Evolutionary conservation across 768 basidiomycete species (phyloP), one percentile per base, ranked within the genome.

Genomic region (Russula vinacea): DNA sequence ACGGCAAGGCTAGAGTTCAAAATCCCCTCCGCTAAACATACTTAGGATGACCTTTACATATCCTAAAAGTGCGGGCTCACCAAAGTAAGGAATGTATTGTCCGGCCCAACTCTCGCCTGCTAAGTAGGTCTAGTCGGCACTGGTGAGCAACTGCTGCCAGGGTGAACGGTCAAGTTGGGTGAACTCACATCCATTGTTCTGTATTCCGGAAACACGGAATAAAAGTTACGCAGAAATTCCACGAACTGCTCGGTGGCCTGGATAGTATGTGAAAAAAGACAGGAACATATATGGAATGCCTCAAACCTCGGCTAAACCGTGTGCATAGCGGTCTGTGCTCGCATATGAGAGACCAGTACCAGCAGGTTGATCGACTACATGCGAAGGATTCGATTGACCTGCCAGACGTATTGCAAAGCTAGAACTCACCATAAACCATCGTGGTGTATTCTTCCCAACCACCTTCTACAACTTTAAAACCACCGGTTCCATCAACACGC

Each of bases 381-480:
- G 17, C 29, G 22, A 49, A 19, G 11, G 16, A 56, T 17, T 35
- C 53, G 52, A 58, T 50, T 65, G 40, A 59, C 47, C 8, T 19
- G 42, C 35, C 5, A 32, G 39, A 32, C 16, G 47, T 65, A 45
- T 17, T 49, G 45, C 37, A 19, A 26, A 56, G 63, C 40, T 53
- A 44, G 60, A n/a, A 77, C 90, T 72, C 69, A 98, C 96, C 77
- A 70, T 90, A 98, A 62, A 98, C 86, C 78, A 98, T 86, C 39
- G 90, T 94, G 26, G 91, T 88, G 73, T 96, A 98, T 73, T 98
- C 96, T 72, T 98, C 94, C 96, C 96, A 98, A 10, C 94, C 94
- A 32, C 94, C 94, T 67, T 93, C 87, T 10, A 84, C 78, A 22
- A 85, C 81, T 69, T 83, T 83, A 66, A 95, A 82, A 4, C 87